Conservation (phyloP, 306 rosid species). For the Alnus glutinosa region DNA sequence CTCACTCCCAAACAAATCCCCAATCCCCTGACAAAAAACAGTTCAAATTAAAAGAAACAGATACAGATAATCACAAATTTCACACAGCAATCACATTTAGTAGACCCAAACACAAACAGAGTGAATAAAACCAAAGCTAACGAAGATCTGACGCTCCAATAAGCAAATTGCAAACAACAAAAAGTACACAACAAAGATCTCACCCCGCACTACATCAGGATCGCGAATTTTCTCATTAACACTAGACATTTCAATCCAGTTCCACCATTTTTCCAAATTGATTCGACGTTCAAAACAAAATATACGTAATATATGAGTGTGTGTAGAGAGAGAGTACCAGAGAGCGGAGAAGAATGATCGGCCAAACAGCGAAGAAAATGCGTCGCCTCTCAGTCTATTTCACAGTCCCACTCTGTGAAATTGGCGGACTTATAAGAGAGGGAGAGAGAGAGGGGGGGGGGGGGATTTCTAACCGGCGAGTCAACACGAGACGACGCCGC, state of each 20-base stretch:
- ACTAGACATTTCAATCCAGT: slow-evolving; percentile 23
- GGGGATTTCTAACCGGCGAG: slow-evolving; percentile 40
- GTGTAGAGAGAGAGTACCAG: slow-evolving; percentile 29
- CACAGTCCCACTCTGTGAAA: slow-evolving; percentile 42
- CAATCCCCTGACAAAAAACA: not conserved
- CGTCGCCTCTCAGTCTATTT: slow-evolving; percentile 15
- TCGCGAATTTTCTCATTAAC: slow-evolving; percentile 15
- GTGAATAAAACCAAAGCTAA: slow-evolving; percentile 28
- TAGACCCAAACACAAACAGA: slow-evolving; percentile 2
- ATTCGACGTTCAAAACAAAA: slow-evolving; percentile 21
- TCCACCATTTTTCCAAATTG: not conserved
- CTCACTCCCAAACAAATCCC: not conserved
- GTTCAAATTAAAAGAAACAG: not conserved
- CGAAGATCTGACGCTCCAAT: slow-evolving; percentile 28
- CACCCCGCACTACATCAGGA: slow-evolving; percentile 27
- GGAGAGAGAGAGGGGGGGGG: slow-evolving; percentile 14
- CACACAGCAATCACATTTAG: not conserved
- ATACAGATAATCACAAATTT: not conserved
- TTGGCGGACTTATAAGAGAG: slow-evolving; percentile 22
- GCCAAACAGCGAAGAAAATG: slow-evolving; percentile 27
- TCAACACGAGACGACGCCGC: slow-evolving; percentile 37
- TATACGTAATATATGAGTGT: not conserved
- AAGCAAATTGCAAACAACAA: not conserved
- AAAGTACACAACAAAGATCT: slow-evolving; percentile 50
- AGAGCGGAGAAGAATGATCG: slow-evolving; percentile 11